Evolutionary conservation across 2,329 filamentous ascomycete species (phyloP).

Genomic region (Thielaviopsis ethacetica): DNA sequence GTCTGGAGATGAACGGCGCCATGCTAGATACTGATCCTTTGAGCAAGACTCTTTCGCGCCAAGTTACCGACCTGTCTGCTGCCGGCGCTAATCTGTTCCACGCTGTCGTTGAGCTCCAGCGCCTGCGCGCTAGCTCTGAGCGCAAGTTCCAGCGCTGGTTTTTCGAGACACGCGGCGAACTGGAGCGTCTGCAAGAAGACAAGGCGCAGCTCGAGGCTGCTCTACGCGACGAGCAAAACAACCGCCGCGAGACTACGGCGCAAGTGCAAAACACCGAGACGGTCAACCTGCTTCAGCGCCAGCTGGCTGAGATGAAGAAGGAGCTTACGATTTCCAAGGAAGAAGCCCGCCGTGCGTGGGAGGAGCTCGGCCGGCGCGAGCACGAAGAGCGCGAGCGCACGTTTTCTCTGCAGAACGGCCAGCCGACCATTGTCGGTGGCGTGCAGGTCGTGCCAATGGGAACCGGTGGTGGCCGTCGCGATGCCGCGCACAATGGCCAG

Average conservation of each 20-base stretch:
- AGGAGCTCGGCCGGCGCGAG: conserved; percentile 83
- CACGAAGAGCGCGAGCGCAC: conserved; percentile 85
- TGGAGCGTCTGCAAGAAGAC: conserved; percentile 70
- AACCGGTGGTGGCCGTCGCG: conserved; percentile 36
- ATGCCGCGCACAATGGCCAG: conserved; percentile 16
- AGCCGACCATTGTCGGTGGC: conserved; percentile 77
- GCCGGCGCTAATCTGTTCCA: conserved; percentile 95
- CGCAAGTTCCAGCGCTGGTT: conserved; percentile 98
- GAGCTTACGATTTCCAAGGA: conserved; percentile 92
- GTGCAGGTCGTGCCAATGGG: conserved; percentile 90
- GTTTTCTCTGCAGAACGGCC: conserved; percentile 67
- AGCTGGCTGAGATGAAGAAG: conserved; percentile 78
- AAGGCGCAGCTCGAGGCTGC: conserved; percentile 64
- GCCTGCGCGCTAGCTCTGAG: conserved; percentile 84
- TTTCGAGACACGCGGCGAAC: conserved; percentile 78
- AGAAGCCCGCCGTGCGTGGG: conserved; percentile 89
- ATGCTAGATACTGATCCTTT: conserved; percentile 71
- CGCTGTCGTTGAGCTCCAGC: conserved; percentile 88
- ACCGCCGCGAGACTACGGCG: conserved; percentile 51
- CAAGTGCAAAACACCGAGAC: conserved; percentile 11
- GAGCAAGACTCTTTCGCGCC: conserved; percentile 74
- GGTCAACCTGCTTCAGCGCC: conserved; percentile 40
- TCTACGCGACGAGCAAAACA: conserved; percentile 58
- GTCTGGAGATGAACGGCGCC: conserved; percentile 76
- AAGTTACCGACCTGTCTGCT: conserved; percentile 93